Evolutionary conservation across 2,329 filamentous ascomycete species (phyloP).

Genomic region (Fonsecaea nubica): DNA sequence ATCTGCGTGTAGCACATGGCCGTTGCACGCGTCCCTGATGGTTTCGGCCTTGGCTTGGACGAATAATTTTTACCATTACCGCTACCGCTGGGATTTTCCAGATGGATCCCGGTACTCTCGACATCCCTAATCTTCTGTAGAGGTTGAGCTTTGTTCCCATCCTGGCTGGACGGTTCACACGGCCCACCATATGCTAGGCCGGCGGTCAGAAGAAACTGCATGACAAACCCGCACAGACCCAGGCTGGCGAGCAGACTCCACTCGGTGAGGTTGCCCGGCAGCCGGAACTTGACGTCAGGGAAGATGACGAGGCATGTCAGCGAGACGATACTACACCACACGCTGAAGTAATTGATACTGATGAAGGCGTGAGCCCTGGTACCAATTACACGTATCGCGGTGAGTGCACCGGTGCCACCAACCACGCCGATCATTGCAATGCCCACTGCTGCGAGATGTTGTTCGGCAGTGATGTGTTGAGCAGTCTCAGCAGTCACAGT

Average conservation of each 20-base stretch:
- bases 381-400: slow-evolving; percentile 80
- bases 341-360: slow-evolving; percentile 82
- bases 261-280: slow-evolving; percentile 62
- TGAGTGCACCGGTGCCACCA: slow-evolving; percentile 76
- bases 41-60: slow-evolving; percentile 39
- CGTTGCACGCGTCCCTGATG: slow-evolving; percentile 58
- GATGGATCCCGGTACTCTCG: slow-evolving; percentile 18
- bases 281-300: slow-evolving; percentile 63
- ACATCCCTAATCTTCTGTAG: slow-evolving; percentile 22
- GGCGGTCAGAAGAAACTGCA: slow-evolving; percentile 84
- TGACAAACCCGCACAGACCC: slow-evolving; percentile 76
- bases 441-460: slow-evolving; percentile 73
- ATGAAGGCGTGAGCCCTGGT: slow-evolving; percentile 81
- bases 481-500: slow-evolving; percentile 34
- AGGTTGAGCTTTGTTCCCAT: background rate
- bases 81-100: background rate
- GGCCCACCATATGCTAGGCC: slow-evolving; percentile 75
- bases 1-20: slow-evolving; percentile 75
- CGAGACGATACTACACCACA: slow-evolving; percentile 73
- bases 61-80: background rate
- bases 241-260: slow-evolving; percentile 73
- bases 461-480: slow-evolving; percentile 59
- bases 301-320: slow-evolving; percentile 63
- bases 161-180: slow-evolving; percentile 38
- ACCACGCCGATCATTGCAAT: slow-evolving; percentile 78